Conservation (phyloP, 176 grass and related monocot genomes). For the Carex littledalei region DNA sequence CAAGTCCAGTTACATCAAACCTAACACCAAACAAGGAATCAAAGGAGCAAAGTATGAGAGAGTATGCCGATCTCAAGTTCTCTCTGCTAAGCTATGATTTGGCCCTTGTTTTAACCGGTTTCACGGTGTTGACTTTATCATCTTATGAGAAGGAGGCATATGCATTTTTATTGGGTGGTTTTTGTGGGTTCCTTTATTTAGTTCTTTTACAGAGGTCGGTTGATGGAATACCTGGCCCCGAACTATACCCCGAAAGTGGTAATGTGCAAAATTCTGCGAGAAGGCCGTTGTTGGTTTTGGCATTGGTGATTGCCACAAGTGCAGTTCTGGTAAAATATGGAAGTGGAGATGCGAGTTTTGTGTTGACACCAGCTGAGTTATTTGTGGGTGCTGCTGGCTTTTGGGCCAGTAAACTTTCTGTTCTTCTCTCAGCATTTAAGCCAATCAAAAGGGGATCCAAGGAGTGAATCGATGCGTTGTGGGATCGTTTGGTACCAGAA, state of each 20-base stretch:
- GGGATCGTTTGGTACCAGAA: background rate
- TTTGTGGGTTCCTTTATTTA: conserved; percentile 77
- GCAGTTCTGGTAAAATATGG: conserved; percentile 47
- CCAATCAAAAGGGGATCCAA: conserved; percentile 51
- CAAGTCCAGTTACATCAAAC: conserved; percentile 6
- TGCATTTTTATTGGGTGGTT: conserved; percentile 63
- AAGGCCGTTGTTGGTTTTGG: conserved; percentile 72
- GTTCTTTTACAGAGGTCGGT: conserved; percentile 73
- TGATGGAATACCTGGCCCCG: conserved; percentile 45
- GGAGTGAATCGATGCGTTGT: conserved; percentile 12
- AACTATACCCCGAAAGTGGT: conserved; percentile 27
- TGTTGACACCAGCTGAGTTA: conserved; percentile 47
- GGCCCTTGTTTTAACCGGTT: conserved; percentile 61
- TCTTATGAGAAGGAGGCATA: conserved; percentile 44
- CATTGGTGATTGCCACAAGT: conserved; percentile 36
- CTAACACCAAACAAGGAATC: conserved; percentile 10
- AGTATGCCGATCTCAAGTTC: conserved; percentile 80
- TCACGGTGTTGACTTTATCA: conserved; percentile 47
- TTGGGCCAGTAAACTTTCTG: conserved; percentile 51
- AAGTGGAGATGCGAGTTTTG: conserved; percentile 37
- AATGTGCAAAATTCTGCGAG: conserved; percentile 30
- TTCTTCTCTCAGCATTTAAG: conserved; percentile 76
- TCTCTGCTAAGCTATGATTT: conserved; percentile 70
- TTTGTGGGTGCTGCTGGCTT: conserved; percentile 59
- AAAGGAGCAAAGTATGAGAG: conserved; percentile 61